Evolutionary conservation across 345 rosid genomes (phyloP).

Genomic region (Salix dunnii): DNA sequence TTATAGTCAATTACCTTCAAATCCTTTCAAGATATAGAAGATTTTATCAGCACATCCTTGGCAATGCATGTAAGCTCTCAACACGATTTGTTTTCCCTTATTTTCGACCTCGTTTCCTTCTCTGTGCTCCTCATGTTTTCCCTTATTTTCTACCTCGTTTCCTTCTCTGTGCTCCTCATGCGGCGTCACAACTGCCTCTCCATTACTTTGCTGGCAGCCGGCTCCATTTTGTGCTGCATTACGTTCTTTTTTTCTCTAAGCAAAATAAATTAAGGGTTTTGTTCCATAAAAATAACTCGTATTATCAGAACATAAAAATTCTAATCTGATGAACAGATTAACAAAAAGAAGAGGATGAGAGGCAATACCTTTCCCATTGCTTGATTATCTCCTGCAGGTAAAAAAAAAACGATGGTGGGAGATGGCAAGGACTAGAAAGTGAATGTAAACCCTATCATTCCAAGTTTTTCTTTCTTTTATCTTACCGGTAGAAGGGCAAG

Average conservation of each 20-base stretch:
- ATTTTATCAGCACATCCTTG: slow-evolving; percentile 22
- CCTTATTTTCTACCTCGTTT: background rate
- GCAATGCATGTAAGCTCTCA: slow-evolving; percentile 24
- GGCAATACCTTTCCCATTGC: background rate
- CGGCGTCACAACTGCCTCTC: no score
- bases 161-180: background rate
- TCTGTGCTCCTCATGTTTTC: background rate
- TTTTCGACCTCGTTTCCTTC: background rate
- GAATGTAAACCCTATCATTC: no score
- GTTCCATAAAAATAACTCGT: background rate
- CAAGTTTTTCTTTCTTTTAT: no score
- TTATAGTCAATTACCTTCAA: slow-evolving; percentile 5
- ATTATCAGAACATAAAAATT: background rate
- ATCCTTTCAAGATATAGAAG: slow-evolving; percentile 9
- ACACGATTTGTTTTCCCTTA: background rate
- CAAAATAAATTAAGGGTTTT: no score
- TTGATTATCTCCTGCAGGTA: background rate
- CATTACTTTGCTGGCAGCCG: no score
- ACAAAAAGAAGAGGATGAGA: background rate
- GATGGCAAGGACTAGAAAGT: no score
- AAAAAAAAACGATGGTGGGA: no score
- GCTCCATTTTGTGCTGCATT: background rate
- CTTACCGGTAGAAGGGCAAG: no score
- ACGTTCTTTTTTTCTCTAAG: no score
- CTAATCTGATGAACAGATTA: background rate